Base-by-base conservation (phyloP, 1,284 basidiomycete species). In the Fomitiporia mediterranea region DNA sequence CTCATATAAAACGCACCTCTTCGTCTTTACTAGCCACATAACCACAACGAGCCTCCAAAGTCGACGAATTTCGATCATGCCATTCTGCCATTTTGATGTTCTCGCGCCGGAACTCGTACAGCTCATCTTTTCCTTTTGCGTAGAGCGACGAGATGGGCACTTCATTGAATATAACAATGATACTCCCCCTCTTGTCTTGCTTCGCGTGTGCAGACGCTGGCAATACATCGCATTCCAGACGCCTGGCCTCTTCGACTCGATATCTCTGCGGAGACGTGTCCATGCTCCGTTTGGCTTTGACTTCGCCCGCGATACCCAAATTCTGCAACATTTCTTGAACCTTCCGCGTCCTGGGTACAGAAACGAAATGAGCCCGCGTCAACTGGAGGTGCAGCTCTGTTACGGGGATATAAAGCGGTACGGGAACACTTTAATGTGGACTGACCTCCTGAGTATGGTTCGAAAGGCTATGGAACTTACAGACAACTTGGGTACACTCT, bases 341-440 rank as follows among this genome's bases (percentile, higher is more conserved):
- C 30, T 46, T 17, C 44, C 44, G 44, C 44, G 44, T 5, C 15
- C 25, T 25, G 21, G 44, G 27, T 46, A 30, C 17, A 19, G 44
- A n/a, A 21, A 5, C 2, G 37, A 11, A 11, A 37, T 37, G 27
- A 28, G 8, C 11, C 11, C 17, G 1, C 47, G 46, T 17, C 46
- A 37, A 8, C n/a, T 42, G 8, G 21, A 46, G 13, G 39, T 55
- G 38, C 46, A 55, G n/a, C 46, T 55, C 13, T 32, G 46, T 17
- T 55, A 55, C 21, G 54, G 48, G 19, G 47, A 55, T 17, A 48
- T 55, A 15, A 43, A 50, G n/a, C 17, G 23, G 2, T 55, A 21
- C 38, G 46, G 46, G 2, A 27, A 39, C 23, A 15, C 13, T 21
- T 37, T 48, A 21, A 55, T 55, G 54, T 55, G 54, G 54, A 40